Base-by-base conservation (phyloP, 2,329 filamentous ascomycete species). In the Pseudogymnoascus sp. region DNA sequence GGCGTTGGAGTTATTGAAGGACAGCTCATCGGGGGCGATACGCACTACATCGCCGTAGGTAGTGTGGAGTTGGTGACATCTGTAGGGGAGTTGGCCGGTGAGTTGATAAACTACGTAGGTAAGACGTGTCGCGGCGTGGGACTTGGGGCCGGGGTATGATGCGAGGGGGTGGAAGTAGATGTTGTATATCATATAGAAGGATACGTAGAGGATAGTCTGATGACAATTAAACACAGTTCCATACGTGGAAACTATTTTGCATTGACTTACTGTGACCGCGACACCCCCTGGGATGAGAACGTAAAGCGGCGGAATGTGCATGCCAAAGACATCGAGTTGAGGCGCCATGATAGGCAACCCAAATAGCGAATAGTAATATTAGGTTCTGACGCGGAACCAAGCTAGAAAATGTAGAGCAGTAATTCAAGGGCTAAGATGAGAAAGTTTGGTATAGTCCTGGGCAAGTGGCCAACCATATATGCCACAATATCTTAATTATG, bases 11-110 rank as follows among this genome's bases (percentile, higher is more conserved):
- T 67, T 61, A 29, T 63, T 69, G 62, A 73, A 74, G 13, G 67
- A 65, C 3, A 76, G 65, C 61, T 74, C 71, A n/a, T 74, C 71
- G 1, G 72, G 73, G 1, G 68, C 67, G 11, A 74, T 62, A 1
- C 74, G 71, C 1, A 70, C 63, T 4, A 67, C 65, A 1, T 65
- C 63, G 3, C 68, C 66, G 50, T 67, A 67, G 42, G 59, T 24
- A 5, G 65, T 61, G 26, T 70, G 68, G 1, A 69, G 65, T 19
- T 61, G 21, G 24, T 68, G 60, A 19, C 68, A 68, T 33, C 50
- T 64, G 21, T 50, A 64, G n/a, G 65, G 61, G 6, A 65, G 60
- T 8, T 42, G 29, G 4, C 68, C 68, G 16, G 16, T 31, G 16
- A 61, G 59, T 5, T 59, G 11, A 37, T 66, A 31, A 19, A 63